Evolutionary conservation across 2,329 filamentous ascomycete species (phyloP), one percentile per base, ranked within the genome.

Genomic region (Fusarium sublunatum): DNA sequence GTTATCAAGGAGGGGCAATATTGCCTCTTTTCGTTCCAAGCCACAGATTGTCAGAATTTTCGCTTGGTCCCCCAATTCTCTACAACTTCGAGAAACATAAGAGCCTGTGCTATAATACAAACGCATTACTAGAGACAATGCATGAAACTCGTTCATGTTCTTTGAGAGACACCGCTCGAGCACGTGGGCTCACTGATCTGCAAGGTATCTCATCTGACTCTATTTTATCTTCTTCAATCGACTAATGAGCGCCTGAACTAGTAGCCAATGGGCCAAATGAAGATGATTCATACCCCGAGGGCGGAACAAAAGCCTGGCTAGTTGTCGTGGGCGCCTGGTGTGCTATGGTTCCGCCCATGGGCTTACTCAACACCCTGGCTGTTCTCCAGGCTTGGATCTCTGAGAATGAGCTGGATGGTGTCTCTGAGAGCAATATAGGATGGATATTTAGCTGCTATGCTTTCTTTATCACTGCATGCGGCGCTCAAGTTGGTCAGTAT

Each of bases 251-350:
- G 1, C 31, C 6, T 6, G 7, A 32, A 6, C 12, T 13, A 32
- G 31, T 32, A 32, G n/a, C n/a, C 31, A 32, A 32, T 5, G 31
- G n/a, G 12, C 6, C 31, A 7, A 32, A 32, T 32, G 2, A n/a
- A 32, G 31, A 32, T n/a, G 31, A 32, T 7, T 6, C 12, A 11
- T 61, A 61, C 26, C 54, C 58, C 3, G 58, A 61, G 2, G 54
- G 58, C 1, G 58, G 54, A 0, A 25, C 47, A 3, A 19, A 83
- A 64, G 88, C 88, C 53, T 92, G 89, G 88, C 77, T 87, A 9
- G 88, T 91, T 13, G 88, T 92, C 2, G 74, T 91, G 3, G 90
- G 90, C 13, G 86, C 85, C 3, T 92, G 90, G 75, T 84, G 83
- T 54, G 87, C 86, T 5, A 85, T 91, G 71, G 77, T 87, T 58